phyloP scores from a whole-genome alignment of 352 stramenopile species.

The Globisporangium uncinulatum region DNA sequence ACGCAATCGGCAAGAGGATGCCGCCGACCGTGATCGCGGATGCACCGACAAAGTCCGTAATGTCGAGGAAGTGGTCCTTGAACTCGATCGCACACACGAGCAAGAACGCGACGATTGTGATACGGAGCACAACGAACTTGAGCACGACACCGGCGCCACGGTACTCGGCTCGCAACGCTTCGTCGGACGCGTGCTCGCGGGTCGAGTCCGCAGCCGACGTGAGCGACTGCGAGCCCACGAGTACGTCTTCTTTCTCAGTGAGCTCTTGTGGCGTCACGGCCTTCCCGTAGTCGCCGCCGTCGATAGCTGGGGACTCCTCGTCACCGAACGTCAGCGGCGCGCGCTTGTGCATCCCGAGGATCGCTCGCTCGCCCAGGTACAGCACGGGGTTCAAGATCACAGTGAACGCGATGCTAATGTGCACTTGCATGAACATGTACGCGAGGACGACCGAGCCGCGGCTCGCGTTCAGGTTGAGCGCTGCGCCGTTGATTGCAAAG shows the following conservation, averaged over 20 bases:
- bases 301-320: no score
- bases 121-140: slow-evolving; percentile 12
- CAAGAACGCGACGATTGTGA: slow-evolving; percentile 4
- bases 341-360: slow-evolving; percentile 36
- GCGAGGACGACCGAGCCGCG: slow-evolving; percentile 31
- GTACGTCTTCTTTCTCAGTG: no score
- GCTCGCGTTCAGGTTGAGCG: slow-evolving; percentile 30
- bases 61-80: slow-evolving; percentile 15
- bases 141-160: slow-evolving; percentile 9
- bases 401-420: slow-evolving; percentile 45
- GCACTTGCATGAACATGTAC: slow-evolving; percentile 46
- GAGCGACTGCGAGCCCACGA: no score
- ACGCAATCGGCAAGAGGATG: slow-evolving; percentile 24
- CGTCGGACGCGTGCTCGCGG: slow-evolving; percentile 1
- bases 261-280: no score
- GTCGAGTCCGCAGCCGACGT: no score
- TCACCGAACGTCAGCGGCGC: no score
- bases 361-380: slow-evolving; percentile 38
- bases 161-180: slow-evolving; percentile 13
- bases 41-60: slow-evolving; percentile 17
- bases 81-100: slow-evolving; percentile 11
- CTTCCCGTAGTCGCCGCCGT: no score
- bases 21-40: slow-evolving; percentile 21
- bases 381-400: slow-evolving; percentile 43
- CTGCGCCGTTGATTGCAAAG: slow-evolving; percentile 32